Evolutionary conservation across 148 eudicot genomes (phyloP).

Genomic region (Silene conica): DNA sequence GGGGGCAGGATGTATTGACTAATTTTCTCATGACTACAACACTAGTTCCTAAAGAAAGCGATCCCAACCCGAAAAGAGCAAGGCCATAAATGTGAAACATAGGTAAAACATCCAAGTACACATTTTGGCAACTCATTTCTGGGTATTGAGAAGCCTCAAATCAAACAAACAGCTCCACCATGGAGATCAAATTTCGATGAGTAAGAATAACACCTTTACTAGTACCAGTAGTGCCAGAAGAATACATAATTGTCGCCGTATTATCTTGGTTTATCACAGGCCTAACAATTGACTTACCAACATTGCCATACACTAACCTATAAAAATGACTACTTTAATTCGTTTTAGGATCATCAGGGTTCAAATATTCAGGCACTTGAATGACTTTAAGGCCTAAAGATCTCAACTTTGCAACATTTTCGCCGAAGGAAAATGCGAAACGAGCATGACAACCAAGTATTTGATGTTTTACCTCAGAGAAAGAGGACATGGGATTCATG

Average conservation of each 20-base stretch:
- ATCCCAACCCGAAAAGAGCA: constrained; percentile 63
- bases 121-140: constrained; percentile 34
- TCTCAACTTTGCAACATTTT: constrained; percentile 30
- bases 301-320: constrained; percentile 38
- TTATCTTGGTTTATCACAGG: constrained; percentile 55
- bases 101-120: constrained; percentile 66
- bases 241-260: constrained; percentile 68
- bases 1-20: too few species aligned
- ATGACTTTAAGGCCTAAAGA: constrained; percentile 39
- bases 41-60: constrained; percentile 56
- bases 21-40: constrained; percentile 69
- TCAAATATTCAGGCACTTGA: constrained; percentile 41
- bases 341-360: constrained; percentile 7
- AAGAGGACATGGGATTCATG: constrained; percentile 67
- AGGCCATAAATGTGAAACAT: constrained; percentile 95
- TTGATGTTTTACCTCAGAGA: constrained; percentile 64
- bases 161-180: constrained; percentile 65
- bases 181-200: constrained; percentile 66
- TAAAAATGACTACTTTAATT: constrained; percentile 28
- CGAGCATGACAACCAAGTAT: constrained; percentile 34
- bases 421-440: constrained; percentile 36
- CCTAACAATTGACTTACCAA: constrained; percentile 21
- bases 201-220: constrained; percentile 72
- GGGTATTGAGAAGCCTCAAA: constrained; percentile 76
- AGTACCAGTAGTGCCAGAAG: constrained; percentile 85